Percentiles rank a stretch among this genome's conserved stretches.
These are phyloP conservation scores for Cordia subcordata DNA, from an alignment of 257 asterid genomes.

Conservation along the genomic window DNA sequence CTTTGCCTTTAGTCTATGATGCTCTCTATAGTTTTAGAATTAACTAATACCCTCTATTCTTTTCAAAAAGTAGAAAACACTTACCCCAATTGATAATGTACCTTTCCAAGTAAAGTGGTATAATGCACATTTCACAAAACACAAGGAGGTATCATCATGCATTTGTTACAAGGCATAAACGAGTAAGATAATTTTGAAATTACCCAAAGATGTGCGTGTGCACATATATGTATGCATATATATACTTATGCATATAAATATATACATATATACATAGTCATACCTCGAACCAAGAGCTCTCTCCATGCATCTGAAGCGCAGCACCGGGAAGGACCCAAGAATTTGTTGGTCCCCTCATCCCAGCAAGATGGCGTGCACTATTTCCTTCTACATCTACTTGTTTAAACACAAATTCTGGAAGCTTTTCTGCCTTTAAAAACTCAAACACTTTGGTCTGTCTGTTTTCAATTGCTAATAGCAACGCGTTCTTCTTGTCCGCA, in stretches of 20 bases:
- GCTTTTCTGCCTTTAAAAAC: conserved; percentile 16
- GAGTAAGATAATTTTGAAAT: too few species aligned
- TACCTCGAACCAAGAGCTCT: conserved; percentile 61
- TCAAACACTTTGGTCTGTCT: conserved; percentile 38
- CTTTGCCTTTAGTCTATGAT: too few species aligned
- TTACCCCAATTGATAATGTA: too few species aligned
- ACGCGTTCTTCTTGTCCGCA: conserved; percentile 36
- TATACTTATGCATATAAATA: not conserved
- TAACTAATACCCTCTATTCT: too few species aligned
- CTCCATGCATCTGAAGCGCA: conserved; percentile 62
- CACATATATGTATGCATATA: not conserved
- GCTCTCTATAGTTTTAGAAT: too few species aligned
- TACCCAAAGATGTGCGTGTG: too few species aligned
- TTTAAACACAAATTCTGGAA: conserved; percentile 33
- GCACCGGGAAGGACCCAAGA: conserved; percentile 63
- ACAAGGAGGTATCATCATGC: too few species aligned
- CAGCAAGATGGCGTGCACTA: conserved; percentile 50
- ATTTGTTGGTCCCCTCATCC: conserved; percentile 19
- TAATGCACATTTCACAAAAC: too few species aligned
- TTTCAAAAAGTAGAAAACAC: too few species aligned
- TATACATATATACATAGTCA: too few species aligned
- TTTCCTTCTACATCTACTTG: conserved; percentile 44
- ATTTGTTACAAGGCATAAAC: too few species aligned
- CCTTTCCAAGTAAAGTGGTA: too few species aligned
- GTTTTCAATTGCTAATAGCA: conserved; percentile 50